Base-by-base conservation (phyloP, 352 stramenopile species). In the Pythium sp. region DNA sequence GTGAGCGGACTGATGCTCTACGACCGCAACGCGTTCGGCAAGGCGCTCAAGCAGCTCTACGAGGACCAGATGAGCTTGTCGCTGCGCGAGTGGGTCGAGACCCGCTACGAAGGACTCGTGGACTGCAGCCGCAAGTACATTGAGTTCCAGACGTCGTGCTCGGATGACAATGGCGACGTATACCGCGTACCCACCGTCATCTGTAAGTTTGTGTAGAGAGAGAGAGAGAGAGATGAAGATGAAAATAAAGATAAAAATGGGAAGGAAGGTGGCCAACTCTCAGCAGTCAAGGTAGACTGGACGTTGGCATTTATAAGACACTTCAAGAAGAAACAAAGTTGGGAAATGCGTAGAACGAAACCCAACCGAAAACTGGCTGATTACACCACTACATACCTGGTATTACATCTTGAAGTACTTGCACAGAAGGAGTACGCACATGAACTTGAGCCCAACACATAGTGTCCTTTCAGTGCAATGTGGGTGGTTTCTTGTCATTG, bases 1-100 rank as follows among this genome's bases (percentile, higher is more conserved):
- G 86, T 95, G 41, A 93, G 87, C 49, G 87, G 87, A 0, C 78
- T 93, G 65, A 95, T 95, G 87, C 74, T 95, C 26, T 95, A 94
- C 77, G 82, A 95, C 74, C 86, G 87, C 74, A 92, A 91, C 57
- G 86, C 82, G 32, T 93, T 86, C 66, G 80, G 72, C 58, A 90
- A 93, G 73, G 67, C 78, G 41, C 67, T 93, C 60, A 88, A 93
- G 69, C 76, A 85, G 53, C 76, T 95, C 2, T 95, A 93, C 74
- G 74, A 76, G 9, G 64, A 77, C 38, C 82, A 95, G 72, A 71
- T 93, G 63, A 41, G 71, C 22, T 68, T 82, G 61, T 72, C 86
- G 43, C 68, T 95, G 34, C 81, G 81, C 14, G 63, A 69, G 28
- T 95, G 86, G 67, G 82, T 95, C 58, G 86, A 92, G 67, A 79